Base-by-base conservation (phyloP, 257 asterid species). In the Pogostemon cablin region DNA sequence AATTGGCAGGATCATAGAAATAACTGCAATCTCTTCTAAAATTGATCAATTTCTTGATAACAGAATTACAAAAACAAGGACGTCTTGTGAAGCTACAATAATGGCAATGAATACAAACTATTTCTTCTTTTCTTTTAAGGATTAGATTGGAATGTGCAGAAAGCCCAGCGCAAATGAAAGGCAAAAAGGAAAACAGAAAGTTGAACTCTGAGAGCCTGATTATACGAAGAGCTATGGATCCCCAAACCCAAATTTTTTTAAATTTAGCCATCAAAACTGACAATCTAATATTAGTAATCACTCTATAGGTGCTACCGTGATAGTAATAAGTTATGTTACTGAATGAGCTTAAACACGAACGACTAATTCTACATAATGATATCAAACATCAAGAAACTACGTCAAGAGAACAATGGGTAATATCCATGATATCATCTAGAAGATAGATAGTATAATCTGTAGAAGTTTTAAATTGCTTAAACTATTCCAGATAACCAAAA, bases 401-500 rank as follows among this genome's bases (percentile, higher is more conserved):
- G 57, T 44, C 48, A 65, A 15, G 70, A 11, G 6, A 32, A 65
- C 43, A 62, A 52, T 59, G 35, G 40, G 44, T 63, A 41, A 62
- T 54, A 67, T 55, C 53, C 5, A 72, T 35, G 63, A 56, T 58
- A 40, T 15, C 38, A 59, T 48, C 44, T 34, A 47, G 25, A 39
- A 32, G 56, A 66, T 62, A 56, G 48, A 75, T 44, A 42, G 44
- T 43, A 60, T 65, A 68, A 50, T 39, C n/a, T 53, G 42, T 61
- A 68, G 73, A 80, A 63, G 62, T 32, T 59, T 52, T 57, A 73
- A 62, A 63, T 53, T 58, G 77, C 47, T 15, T 61, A 35, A 49
- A 49, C 25, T 75, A 80, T 64, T 43, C 53, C 6, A 68, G 48
- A 65, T 49, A 34, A 46, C 67, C 44, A 68, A 72, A 65, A 62